phyloP scores from a whole-genome alignment of 805 yeast species.

The Monosporozyma yasuniensis region DNA sequence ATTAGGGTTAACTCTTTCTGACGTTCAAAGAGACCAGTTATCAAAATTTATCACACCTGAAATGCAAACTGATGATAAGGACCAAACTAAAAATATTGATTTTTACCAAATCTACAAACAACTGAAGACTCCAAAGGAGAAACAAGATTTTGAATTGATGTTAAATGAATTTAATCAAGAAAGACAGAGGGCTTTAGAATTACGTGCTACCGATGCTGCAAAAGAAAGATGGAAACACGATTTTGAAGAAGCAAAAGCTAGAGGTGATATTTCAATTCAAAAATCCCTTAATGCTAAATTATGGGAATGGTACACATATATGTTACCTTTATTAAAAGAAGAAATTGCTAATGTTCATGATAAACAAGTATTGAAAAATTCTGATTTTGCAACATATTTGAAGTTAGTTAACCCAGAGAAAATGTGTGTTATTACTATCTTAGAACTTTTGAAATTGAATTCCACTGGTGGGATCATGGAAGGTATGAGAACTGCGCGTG shows the following conservation, averaged over 20 bases:
- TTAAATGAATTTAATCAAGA: constrained; percentile 63
- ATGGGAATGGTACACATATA: constrained; percentile 74
- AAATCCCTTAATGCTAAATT: constrained; percentile 61
- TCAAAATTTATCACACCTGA: constrained; percentile 27
- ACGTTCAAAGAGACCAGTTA: constrained; percentile 23
- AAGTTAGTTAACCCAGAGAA: constrained; percentile 67
- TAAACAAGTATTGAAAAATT: constrained; percentile 31
- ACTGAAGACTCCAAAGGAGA: constrained; percentile 38
- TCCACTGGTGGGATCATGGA: constrained; percentile 68
- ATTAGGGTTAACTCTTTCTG: constrained; percentile 37
- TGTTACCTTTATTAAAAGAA: constrained; percentile 60
- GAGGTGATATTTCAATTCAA: constrained; percentile 49
- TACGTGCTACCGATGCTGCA: constrained; percentile 74
- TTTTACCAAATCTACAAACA: constrained; percentile 12
- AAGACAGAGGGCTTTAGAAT: constrained; percentile 69
- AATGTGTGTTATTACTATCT: constrained; percentile 72
- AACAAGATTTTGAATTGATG: constrained; percentile 50
- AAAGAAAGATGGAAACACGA: constrained; percentile 82
- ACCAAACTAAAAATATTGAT: constrained; percentile 22
- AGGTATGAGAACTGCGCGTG: constrained; percentile 78
- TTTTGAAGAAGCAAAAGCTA: constrained; percentile 52
- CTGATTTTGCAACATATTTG: constrained; percentile 69
- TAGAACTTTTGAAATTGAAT: constrained; percentile 68
- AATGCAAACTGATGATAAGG: constrained; percentile 23
- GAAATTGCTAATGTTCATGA: constrained; percentile 53